These are phyloP conservation scores for Straminergon stramineum DNA, from an alignment of 225 moss, liverwort and hornwort genomes.

Conservation along the genomic window DNA sequence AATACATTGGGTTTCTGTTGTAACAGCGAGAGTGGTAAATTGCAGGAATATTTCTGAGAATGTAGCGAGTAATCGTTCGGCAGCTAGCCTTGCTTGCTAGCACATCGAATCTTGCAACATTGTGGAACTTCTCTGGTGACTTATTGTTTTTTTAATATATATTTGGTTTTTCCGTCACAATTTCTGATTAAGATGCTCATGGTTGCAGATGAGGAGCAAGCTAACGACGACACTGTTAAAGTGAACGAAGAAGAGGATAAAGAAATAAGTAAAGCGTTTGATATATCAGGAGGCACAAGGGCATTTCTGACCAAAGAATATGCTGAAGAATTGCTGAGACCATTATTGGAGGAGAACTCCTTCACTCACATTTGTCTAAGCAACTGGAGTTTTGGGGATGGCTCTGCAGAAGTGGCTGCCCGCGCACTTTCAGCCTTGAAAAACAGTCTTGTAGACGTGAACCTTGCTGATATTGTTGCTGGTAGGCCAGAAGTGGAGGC, in stretches of 20 bases:
- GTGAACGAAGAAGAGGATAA: constrained; percentile 3
- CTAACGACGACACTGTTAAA: background rate
- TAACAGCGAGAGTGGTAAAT: background rate
- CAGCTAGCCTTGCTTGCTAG: background rate
- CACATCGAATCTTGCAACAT: background rate
- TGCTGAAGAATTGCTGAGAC: constrained; percentile 70
- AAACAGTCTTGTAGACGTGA: constrained; percentile 55
- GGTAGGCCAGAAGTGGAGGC: constrained; percentile 90
- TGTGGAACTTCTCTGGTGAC: background rate
- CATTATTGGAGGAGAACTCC: constrained; percentile 51
- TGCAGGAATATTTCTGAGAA: background rate
- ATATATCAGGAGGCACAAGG: constrained; percentile 82
- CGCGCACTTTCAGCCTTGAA: constrained; percentile 51
- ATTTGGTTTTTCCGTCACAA: background rate
- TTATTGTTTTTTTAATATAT: background rate
- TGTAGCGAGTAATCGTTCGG: background rate
- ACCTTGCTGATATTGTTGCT: constrained; percentile 96
- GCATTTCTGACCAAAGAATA: constrained; percentile 54
- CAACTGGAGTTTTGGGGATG: constrained; percentile 93
- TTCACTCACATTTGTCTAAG: constrained; percentile 68
- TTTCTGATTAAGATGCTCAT: background rate
- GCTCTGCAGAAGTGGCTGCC: constrained; percentile 73
- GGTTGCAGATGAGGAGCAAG: constrained; percentile 25
- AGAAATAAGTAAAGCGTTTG: constrained; percentile 36
- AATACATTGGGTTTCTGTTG: background rate